Percentiles rank a stretch among this genome's conserved stretches.
phyloP scores from a whole-genome alignment of 495 filamentous ascomycete genomes.

The Penicillium salamii region DNA sequence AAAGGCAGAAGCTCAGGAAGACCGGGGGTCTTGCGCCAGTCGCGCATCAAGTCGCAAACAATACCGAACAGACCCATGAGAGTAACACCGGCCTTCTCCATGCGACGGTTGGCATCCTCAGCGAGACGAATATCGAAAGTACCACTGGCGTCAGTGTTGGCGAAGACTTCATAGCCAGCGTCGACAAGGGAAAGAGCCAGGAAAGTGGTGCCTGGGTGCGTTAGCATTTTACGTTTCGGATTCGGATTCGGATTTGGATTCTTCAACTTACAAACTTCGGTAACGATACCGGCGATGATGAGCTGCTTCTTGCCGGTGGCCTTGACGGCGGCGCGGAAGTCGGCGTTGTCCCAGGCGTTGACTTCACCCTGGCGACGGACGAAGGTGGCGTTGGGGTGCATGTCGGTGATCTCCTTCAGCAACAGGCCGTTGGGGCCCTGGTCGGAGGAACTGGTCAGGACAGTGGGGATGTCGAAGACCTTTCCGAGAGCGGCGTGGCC shows the following conservation, averaged over 20 bases:
- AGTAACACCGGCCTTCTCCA: conserved; percentile 66
- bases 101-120: conserved; percentile 61
- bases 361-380: conserved; percentile 73
- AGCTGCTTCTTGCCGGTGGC: conserved; percentile 67
- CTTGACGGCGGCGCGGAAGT: conserved; percentile 64
- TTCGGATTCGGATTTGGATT: not conserved
- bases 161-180: conserved; percentile 74
- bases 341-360: conserved; percentile 75
- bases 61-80: conserved; percentile 64
- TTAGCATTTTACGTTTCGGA: no score
- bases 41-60: conserved; percentile 70
- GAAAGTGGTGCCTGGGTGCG: conserved; percentile 60
- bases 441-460: conserved; percentile 69
- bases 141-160: conserved; percentile 71
- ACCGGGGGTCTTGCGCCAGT: conserved; percentile 72
- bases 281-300: conserved; percentile 71
- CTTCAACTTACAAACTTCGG: conserved; percentile 66
- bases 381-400: conserved; percentile 66
- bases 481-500: conserved; percentile 67
- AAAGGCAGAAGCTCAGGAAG: conserved; percentile 59
- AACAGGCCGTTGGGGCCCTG: conserved; percentile 62
- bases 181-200: conserved; percentile 66
- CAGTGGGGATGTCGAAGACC: conserved; percentile 64
- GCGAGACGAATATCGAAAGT: conserved; percentile 56
- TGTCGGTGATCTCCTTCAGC: conserved; percentile 64